Percentiles rank a stretch among this genome's conserved stretches.
These are phyloP conservation scores for Nicotiana rustica DNA, from an alignment of 305 asterid species.

Conservation along the genomic window DNA sequence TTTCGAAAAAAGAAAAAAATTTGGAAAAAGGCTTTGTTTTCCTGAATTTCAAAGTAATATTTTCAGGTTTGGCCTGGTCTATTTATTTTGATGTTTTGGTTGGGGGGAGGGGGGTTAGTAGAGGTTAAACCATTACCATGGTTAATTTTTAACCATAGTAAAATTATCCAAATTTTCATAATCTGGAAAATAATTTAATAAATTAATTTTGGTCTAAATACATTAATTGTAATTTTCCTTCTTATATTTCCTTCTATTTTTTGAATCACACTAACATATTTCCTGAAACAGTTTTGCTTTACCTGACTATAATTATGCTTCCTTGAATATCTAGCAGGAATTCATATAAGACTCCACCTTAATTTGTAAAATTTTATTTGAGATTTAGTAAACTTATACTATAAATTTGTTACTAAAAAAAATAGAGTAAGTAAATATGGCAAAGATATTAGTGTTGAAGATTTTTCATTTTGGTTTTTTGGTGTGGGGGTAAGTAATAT, in stretches of 20 bases:
- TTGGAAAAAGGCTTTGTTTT: conserved; percentile 14
- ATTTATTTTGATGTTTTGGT: conserved; percentile 35
- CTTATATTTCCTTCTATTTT: background rate
- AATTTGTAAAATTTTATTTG: background rate
- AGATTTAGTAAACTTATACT: background rate
- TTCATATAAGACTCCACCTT: background rate
- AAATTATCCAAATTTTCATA: background rate
- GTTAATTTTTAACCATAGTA: conserved; percentile 36
- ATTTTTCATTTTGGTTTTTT: background rate
- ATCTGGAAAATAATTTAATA: conserved; percentile 29
- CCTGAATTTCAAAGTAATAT: conserved; percentile 34
- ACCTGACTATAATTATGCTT: background rate
- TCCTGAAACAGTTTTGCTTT: background rate
- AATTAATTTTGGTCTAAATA: conserved; percentile 32
- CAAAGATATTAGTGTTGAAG: background rate
- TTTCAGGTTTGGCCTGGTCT: conserved; percentile 26
- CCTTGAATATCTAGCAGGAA: background rate
- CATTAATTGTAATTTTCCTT: conserved; percentile 33
- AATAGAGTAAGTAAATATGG: background rate
- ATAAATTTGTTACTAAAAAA: background rate
- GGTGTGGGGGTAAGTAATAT: background rate
- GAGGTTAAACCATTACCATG: conserved; percentile 49
- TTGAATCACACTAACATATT: background rate
- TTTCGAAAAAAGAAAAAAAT: background rate
- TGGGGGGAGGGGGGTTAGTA: conserved; percentile 33